Evolutionary conservation across 2,329 filamentous ascomycete species (phyloP), one percentile per base, ranked within the genome.

Genomic region (Fusarium dlaminii): DNA sequence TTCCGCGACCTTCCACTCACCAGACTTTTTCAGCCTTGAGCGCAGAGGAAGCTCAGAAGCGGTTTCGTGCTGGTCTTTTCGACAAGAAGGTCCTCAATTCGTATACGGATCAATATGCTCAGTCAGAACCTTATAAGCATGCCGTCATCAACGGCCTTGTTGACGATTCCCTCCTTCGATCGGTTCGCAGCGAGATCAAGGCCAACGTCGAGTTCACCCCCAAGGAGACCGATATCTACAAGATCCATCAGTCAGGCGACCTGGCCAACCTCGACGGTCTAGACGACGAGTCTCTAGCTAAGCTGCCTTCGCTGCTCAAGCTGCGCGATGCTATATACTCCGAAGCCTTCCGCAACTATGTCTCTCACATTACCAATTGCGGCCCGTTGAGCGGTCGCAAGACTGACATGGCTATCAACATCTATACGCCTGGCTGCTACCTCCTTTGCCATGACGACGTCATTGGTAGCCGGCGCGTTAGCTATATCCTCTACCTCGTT

Each of bases 171-270:
- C 91, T 99, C 24, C 90, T 99, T 52, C 95, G 95, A 79, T 88
- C 90, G 63, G 96, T 99, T 68, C 95, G 96, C 80, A 85, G 89
- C 79, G 96, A 99, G 85, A 96, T 98, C 82, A 92, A 92, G 82
- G 88, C 93, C 76, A 95, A 98, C 80, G 93, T 99, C 76, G 92
- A 94, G 76, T 99, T 99, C 85, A 98, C 96, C 18, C 95, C 95
- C 78, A 99, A 99, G 83, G 96, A 99, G 84, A 99, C 96, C 54
- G 96, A 99, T 82, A 99, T 99, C 78, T 99, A 99, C 89, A 98
- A 97, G 84, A 98, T 99, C 80, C 95, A 98, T 88, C 96, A 99
- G 86, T 98, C 96, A 9, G 96, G 96, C 75, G 96, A 99, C 82
- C 89, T 99, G 39, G 96, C 96, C 52, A 99, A 99, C 84, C 90